A percentile compares a stretch with the other conserved stretches of the same genome.
Conservation (phyloP, 2,329 filamentous ascomycete genomes). For the Claviceps humidiphila region DNA sequence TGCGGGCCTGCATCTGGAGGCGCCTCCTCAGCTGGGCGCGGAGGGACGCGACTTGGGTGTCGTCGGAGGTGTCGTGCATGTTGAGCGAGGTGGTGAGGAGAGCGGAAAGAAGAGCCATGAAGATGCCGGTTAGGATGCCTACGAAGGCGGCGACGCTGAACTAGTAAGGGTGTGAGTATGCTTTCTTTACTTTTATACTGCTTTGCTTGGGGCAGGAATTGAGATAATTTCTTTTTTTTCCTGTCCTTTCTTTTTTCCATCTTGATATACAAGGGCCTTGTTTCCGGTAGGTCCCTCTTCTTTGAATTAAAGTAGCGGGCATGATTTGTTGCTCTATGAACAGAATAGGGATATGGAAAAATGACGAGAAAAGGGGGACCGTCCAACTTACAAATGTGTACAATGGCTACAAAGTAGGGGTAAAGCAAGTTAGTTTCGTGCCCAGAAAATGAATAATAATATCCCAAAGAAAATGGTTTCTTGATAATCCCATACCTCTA, state of each 20-base stretch:
- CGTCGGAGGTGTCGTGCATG: slow-evolving; percentile 20
- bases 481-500: slow-evolving; percentile 1
- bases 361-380: neutral
- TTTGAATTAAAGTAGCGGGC: neutral
- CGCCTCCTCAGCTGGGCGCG: slow-evolving; percentile 1
- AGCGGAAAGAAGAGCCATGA: slow-evolving; percentile 43
- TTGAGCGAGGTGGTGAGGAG: slow-evolving; percentile 38
- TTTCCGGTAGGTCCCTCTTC: neutral
- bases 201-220: too few relatives aligned
- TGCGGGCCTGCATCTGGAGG: slow-evolving; percentile 3
- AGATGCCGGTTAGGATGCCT: slow-evolving; percentile 49
- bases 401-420: slow-evolving; percentile 18
- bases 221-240: neutral
- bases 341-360: neutral
- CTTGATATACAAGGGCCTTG: neutral
- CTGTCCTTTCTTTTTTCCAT: neutral
- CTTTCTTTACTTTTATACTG: neutral
- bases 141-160: slow-evolving; percentile 54
- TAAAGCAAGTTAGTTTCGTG: neutral
- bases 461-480: too few relatives aligned
- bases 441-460: neutral
- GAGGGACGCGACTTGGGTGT: slow-evolving; percentile 6
- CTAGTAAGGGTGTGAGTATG: slow-evolving; percentile 12
- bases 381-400: slow-evolving; percentile 28
- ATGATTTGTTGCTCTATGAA: neutral